These are phyloP conservation scores for Talaromyces albobiverticillius DNA, from an alignment of 2,329 filamentous ascomycete species.

Conservation along the genomic window DNA sequence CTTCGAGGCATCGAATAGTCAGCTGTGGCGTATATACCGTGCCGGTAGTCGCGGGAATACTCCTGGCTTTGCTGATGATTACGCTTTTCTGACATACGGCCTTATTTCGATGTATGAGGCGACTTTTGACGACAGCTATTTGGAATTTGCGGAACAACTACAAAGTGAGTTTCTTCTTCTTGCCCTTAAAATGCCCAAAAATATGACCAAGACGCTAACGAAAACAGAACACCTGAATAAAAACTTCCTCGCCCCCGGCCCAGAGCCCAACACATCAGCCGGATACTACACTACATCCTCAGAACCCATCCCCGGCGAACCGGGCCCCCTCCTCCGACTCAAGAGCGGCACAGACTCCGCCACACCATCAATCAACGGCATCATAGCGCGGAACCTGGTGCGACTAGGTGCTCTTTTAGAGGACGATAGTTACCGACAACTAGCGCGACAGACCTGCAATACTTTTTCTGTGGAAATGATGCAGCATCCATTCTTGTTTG, in stretches of 20 bases:
- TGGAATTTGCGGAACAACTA: slow-evolving; percentile 77
- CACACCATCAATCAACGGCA: slow-evolving; percentile 84
- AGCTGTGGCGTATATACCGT: slow-evolving; percentile 72
- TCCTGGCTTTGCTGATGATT: slow-evolving; percentile 86
- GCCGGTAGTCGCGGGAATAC: slow-evolving; percentile 62
- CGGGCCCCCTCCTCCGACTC: slow-evolving; percentile 67
- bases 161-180: slow-evolving; percentile 58
- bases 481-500: slow-evolving; percentile 90
- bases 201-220: background rate
- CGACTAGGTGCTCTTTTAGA: slow-evolving; percentile 69
- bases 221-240: slow-evolving; percentile 64
- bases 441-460: slow-evolving; percentile 71
- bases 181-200: background rate
- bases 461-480: slow-evolving; percentile 90
- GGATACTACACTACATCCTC: slow-evolving; percentile 43
- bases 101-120: slow-evolving; percentile 80
- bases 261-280: slow-evolving; percentile 32
- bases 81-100: slow-evolving; percentile 81
- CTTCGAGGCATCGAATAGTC: slow-evolving; percentile 62
- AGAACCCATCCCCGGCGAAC: slow-evolving; percentile 59
- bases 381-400: slow-evolving; percentile 84
- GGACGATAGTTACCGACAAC: slow-evolving; percentile 60
- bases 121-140: slow-evolving; percentile 70
- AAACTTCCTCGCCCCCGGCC: slow-evolving; percentile 70
- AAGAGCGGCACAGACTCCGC: slow-evolving; percentile 96